These are phyloP conservation scores for Cladophialophora carrionii DNA, from an alignment of 2,329 filamentous ascomycete species.

Conservation along the genomic window DNA sequence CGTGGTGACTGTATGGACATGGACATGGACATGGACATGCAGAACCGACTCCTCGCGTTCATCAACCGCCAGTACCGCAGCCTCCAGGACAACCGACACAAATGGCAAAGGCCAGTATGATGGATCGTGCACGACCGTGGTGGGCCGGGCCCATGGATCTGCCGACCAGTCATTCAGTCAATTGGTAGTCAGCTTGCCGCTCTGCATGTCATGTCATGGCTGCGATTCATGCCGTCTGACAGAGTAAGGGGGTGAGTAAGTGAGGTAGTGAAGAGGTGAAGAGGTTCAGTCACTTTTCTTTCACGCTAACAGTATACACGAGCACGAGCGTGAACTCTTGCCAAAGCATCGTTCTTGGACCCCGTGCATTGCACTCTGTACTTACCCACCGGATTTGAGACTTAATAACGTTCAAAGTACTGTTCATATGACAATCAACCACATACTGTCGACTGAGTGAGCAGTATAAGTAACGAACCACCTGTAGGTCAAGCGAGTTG, in stretches of 20 bases:
- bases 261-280: not conserved
- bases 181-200: constrained; percentile 31
- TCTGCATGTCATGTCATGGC: constrained; percentile 36
- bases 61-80: constrained; percentile 25
- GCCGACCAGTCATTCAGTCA: constrained; percentile 34
- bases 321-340: not conserved
- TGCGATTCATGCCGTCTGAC: constrained; percentile 27
- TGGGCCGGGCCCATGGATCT: constrained; percentile 32
- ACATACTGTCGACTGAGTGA: no score
- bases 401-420: no score
- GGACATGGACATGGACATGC: constrained; percentile 5
- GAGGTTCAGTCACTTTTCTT: no score
- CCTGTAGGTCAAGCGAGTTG: not conserved
- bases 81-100: constrained; percentile 21
- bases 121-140: no score
- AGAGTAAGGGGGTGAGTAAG: no score
- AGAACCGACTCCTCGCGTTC: constrained; percentile 19
- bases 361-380: not conserved
- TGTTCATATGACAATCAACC: no score
- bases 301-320: not conserved
- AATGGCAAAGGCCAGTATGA: constrained; percentile 30
- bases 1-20: no score
- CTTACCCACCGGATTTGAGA: no score
- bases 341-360: no score
- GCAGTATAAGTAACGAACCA: no score